Evolutionary conservation across 2,329 filamentous ascomycete species (phyloP).

Genomic region (Cladorrhinum sp.): DNA sequence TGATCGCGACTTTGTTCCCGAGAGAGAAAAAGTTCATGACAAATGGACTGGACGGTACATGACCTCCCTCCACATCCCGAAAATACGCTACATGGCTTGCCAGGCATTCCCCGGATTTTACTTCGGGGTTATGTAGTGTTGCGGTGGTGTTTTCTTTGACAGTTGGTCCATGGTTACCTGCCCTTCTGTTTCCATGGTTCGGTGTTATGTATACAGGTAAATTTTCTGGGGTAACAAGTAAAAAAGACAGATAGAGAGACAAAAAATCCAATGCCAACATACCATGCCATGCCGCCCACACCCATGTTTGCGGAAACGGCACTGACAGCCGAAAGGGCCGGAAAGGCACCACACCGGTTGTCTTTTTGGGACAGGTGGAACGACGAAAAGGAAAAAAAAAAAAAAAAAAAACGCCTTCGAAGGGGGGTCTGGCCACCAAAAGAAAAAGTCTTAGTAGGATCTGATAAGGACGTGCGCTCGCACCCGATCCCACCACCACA

Average conservation of each 20-base stretch:
- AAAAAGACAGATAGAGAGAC: neutral
- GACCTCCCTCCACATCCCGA: no score
- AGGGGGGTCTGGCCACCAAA: neutral
- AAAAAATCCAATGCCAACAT: neutral
- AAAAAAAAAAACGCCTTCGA: neutral
- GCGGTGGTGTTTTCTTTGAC: neutral
- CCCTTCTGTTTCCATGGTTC: constrained; percentile 1
- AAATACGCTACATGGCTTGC: no score
- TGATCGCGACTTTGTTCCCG: no score
- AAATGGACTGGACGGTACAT: no score
- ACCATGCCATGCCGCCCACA: neutral
- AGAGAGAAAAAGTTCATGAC: no score
- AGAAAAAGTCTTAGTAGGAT: constrained; percentile 5
- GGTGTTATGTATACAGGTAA: neutral
- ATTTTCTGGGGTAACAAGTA: neutral
- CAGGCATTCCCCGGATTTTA: constrained; percentile 8
- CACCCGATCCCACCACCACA: neutral
- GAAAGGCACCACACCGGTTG: neutral
- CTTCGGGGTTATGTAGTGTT: neutral
- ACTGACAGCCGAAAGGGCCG: constrained; percentile 5
- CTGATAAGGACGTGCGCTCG: constrained; percentile 9
- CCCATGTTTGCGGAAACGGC: constrained; percentile 9
- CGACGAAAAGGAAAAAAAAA: constrained; percentile 4
- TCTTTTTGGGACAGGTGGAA: constrained; percentile 12
- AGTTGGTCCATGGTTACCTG: neutral